phyloP scores from a whole-genome alignment of 129 eudicot genomes.

The Helianthus tuberosus region DNA sequence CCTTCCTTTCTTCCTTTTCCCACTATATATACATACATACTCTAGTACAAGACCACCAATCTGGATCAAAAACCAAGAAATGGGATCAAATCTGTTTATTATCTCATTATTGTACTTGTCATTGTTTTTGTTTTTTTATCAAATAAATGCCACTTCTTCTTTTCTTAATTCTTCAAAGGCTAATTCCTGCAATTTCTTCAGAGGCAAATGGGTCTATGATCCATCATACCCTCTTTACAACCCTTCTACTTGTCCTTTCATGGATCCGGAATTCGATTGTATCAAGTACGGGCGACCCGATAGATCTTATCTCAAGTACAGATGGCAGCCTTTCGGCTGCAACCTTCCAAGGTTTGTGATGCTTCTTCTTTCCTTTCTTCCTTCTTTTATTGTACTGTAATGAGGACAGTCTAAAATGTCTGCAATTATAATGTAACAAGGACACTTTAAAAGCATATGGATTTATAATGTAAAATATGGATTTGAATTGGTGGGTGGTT shows the following conservation, averaged over 20 bases:
- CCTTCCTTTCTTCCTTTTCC: background rate
- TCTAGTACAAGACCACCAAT: conserved; percentile 24
- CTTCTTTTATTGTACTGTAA: too few species aligned
- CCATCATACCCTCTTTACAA: conserved; percentile 82
- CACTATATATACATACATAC: conserved; percentile 14
- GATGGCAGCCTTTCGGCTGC: conserved; percentile 84
- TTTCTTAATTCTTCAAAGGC: conserved; percentile 36
- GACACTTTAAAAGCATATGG: too few species aligned
- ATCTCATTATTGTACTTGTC: conserved; percentile 27
- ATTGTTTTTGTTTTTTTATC: conserved; percentile 31
- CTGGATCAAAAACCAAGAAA: conserved; percentile 43
- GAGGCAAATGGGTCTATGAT: conserved; percentile 86
- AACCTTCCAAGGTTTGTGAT: conserved; percentile 53
- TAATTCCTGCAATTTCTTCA: conserved; percentile 53
- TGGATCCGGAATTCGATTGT: conserved; percentile 72
- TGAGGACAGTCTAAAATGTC: too few species aligned
- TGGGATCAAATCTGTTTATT: conserved; percentile 21
- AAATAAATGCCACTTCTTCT: conserved; percentile 43
- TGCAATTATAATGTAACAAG: too few species aligned
- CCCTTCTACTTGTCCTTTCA: conserved; percentile 65
- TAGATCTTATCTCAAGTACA: conserved; percentile 56
- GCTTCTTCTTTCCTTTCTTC: too few species aligned
- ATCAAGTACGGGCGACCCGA: conserved; percentile 68
- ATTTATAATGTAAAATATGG: too few species aligned
- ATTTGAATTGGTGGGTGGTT: background rate